Evolutionary conservation across 2,329 filamentous ascomycete species (phyloP).

Genomic region (Neonectria faginata): DNA sequence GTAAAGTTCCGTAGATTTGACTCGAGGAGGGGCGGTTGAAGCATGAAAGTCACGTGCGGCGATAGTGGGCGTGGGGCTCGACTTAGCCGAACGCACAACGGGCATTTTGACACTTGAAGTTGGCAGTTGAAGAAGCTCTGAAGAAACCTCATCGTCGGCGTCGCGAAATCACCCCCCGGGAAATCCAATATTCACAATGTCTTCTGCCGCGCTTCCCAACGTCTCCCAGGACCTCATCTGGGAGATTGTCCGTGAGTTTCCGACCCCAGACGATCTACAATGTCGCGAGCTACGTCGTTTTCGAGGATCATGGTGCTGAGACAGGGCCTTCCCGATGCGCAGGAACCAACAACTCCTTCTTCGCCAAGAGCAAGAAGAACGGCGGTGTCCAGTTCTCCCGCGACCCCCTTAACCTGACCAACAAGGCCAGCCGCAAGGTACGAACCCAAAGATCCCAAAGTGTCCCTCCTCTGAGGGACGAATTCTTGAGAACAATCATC

Average conservation of each 20-base stretch:
- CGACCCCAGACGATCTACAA: conserved; percentile 8
- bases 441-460: conserved; percentile 13
- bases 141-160: conserved; percentile 50
- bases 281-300: conserved; percentile 26
- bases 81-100: conserved; percentile 56
- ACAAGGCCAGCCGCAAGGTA: conserved; percentile 93
- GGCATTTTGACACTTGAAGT: conserved; percentile 37
- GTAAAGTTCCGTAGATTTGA: neutral
- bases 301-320: conserved; percentile 39
- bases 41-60: conserved; percentile 14
- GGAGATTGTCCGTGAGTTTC: conserved; percentile 93
- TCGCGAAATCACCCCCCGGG: conserved; percentile 41
- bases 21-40: neutral
- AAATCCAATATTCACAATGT: conserved; percentile 62
- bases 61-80: conserved; percentile 13
- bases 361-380: conserved; percentile 86
- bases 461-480: neutral
- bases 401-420: conserved; percentile 92
- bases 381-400: conserved; percentile 92
- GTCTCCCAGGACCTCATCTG: conserved; percentile 93
- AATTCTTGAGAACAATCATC: neutral
- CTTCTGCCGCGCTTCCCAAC: conserved; percentile 71
- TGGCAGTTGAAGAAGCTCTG: conserved; percentile 38
- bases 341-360: conserved; percentile 91
- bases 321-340: conserved; percentile 35